Base-by-base conservation (phyloP, 495 filamentous ascomycete genomes). In the Hypomontagnella submonticulosa region DNA sequence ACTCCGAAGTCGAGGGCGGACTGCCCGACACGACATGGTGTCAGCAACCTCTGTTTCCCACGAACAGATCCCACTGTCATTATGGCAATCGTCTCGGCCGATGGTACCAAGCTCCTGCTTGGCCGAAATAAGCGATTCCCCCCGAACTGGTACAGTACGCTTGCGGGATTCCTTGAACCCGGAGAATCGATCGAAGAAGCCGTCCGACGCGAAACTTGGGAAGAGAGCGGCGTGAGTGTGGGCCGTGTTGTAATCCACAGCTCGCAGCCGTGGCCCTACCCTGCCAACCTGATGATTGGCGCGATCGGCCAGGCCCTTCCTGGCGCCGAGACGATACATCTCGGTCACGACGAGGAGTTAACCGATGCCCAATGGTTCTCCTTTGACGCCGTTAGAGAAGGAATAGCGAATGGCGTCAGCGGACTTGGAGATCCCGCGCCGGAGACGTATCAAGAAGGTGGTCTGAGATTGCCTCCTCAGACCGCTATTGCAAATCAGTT, bases 21-120 rank as follows among this genome's bases (percentile, higher is more conserved):
- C 11, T 98, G 95, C 74, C 86, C 85, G 9, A 97, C 93, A 2
- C 80, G 91, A 20, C 87, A 83, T 11, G 89, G 88, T 15, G 76
- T 92, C 58, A 90, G 90, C 23, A 97, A 97, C 79, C 81, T 96
- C 47, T 86, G 82, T 56, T 99, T 99, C 82, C 95, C 95, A 8
- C 90, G 96, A 40, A 97, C 94, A 8, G 93, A 98, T 73, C 93
- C 94, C 2, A 97, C 92, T 4, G 89, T 98, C 59, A 98, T 99
- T 75, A 92, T 96, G 82, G 96, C 94, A 2, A 87, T 97, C 11
- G 81, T 97, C 37, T 92, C 88, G 40, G 76, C 84, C 38, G 89
- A 94, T 69, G 87, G 85, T 33, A 84, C 87, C 67, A 85, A 88
- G 23, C 71, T 97, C 12, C 85, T 98, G 3, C 89, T 99, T 0